Evolutionary conservation across 108 stramenopile genomes (phyloP), one percentile per base, ranked within the genome.

Genomic region (Epithemia pelagica): DNA sequence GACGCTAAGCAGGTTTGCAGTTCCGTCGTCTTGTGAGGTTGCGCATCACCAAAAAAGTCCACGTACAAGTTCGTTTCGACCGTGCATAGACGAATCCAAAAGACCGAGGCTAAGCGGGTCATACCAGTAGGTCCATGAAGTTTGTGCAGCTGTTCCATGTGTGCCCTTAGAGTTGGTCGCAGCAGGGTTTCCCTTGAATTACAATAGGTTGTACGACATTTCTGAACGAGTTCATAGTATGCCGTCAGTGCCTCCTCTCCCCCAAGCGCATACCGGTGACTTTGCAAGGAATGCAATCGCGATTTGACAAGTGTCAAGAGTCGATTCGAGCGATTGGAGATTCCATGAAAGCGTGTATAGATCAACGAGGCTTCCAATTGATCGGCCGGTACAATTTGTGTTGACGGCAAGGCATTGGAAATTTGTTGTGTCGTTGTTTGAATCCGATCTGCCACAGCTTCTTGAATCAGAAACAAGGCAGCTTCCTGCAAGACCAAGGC

Each of bases 311-410:
- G 78, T 10, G 53, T 54, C 72, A 94, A 75, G 18, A 94, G 69
- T 25, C 78, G 74, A 61, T 89, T 86, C 61, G 82, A 85, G 2
- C 92, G 68, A 20, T 76, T 81, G 19, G 92, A 89, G 72, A 94
- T 94, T 20, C 92, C 92, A 69, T 94, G 89, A 65, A 89, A 94
- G 20, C 92, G 84, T 18, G 92, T 94, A 65, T 91, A 94, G 5
- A 89, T 72, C 63, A 94, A 66, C 25, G 83, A 85, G 0, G 92
- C 92, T 68, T 94, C 92, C 67, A 94, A 73, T 65, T 87, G 87
- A 66, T 94, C 92, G 25, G 87, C 88, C 1, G 78, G 72, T 55
- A 94, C 73, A 5, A 46, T 15, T 46, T 46, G 37, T 15, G 37
- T 46, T 15, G 37, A 46, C 18, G 88, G 86, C 59, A 93, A 68